Evolutionary conservation across 352 stramenopile genomes (phyloP).

Genomic region (Aphanomyces cochlioides): DNA sequence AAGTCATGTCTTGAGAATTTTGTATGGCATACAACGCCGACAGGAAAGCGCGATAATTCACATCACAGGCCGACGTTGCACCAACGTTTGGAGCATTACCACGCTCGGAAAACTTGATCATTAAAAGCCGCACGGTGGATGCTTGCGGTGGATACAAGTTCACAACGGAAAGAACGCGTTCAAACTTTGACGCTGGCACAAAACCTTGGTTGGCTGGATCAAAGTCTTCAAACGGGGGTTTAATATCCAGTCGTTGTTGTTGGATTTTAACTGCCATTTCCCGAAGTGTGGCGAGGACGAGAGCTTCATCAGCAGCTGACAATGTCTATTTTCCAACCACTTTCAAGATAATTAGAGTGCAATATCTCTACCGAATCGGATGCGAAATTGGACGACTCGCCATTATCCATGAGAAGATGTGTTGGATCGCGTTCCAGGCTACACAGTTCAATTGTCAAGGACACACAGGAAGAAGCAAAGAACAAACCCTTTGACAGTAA

Average conservation of each 20-base stretch:
- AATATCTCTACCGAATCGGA: too few relatives aligned
- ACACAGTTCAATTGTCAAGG: slow-evolving; percentile 38
- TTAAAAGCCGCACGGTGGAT: slow-evolving; percentile 44
- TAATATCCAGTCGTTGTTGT: slow-evolving; percentile 70
- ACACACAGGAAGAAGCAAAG: slow-evolving; percentile 24
- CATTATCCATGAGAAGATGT: too few relatives aligned
- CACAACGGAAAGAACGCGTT: slow-evolving; percentile 80
- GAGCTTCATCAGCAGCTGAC: slow-evolving; percentile 43
- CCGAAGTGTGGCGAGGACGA: slow-evolving; percentile 46
- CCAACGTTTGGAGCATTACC: slow-evolving; percentile 42
- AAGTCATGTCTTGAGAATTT: slow-evolving; percentile 30
- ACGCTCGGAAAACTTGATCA: slow-evolving; percentile 74
- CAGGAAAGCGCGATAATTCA: slow-evolving; percentile 81
- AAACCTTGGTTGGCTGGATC: slow-evolving; percentile 72
- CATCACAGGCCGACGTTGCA: slow-evolving; percentile 69
- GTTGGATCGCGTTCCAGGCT: too few relatives aligned
- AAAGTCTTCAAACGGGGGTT: slow-evolving; percentile 80
- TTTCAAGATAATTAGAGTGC: too few relatives aligned
- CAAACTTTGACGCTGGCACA: slow-evolving; percentile 73
- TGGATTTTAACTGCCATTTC: slow-evolving; percentile 57
- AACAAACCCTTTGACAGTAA: slow-evolving; percentile 56
- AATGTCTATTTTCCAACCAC: slow-evolving; percentile 53
- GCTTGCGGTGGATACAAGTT: slow-evolving; percentile 48
- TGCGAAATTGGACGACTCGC: too few relatives aligned
- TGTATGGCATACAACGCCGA: slow-evolving; percentile 56